Base-by-base conservation (phyloP, 2,329 filamentous ascomycete species). In the Septoria linicola region DNA sequence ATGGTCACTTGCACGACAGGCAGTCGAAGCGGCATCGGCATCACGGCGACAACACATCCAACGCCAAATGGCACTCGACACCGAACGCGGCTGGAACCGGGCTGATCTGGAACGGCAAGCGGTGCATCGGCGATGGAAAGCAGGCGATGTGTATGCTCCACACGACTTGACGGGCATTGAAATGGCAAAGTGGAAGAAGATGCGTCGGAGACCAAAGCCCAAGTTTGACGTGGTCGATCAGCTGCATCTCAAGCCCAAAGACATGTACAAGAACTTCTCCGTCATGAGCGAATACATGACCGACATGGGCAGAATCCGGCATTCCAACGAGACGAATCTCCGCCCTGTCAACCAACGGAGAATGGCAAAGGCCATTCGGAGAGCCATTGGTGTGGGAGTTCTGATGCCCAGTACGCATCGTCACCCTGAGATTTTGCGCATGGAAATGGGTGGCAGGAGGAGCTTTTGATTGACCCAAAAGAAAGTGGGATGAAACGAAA, bases 261-360 rank as follows among this genome's bases (percentile, higher is more conserved):
- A 88, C 59, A 82, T 93, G 73, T 99, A 97, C 73, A 89, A 90
- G 90, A 99, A 99, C 73, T 95, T 95, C 70, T 83, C 88, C 31
- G 82, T 99, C 55, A 87, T 97, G 72, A 87, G 87, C 25, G 90
- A 96, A 69, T 96, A 87, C 70, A 87, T 93, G 65, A 89, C 88
- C 0, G 73, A 84, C 8, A 88, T 89, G 74, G 93, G 92, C 43
- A 83, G 90, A 53, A 96, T 99, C 69, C 87, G 83, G 73, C 83
- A 87, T 68, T 78, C 81, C n/a, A 78, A 70, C 4, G 76, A 84
- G 19, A 97, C 91, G 0, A 89, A 89, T 11, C 76, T 99, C 55
- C 81, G 89, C 51, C 87, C 88, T 2, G 86, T 88, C 59, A 97
- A 97, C 76, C 93, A 99, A 76, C 81, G 93, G 61, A 90, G 87